Conservation (phyloP, 2,329 filamentous ascomycete species). For the Zasmidium cellare region DNA sequence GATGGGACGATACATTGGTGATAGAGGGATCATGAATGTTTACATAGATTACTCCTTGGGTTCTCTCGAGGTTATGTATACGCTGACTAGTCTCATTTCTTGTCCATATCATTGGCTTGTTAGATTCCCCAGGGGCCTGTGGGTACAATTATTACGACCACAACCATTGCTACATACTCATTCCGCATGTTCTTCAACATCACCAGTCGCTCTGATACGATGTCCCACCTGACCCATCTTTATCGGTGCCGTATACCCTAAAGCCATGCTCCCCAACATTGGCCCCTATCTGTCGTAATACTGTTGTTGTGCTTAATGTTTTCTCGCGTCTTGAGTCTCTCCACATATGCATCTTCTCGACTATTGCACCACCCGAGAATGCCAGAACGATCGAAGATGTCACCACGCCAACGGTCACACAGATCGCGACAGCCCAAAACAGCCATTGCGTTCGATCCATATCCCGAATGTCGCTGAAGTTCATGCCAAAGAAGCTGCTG, state of each 20-base stretch:
- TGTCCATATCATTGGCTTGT: too few relatives aligned
- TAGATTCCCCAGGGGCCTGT: too few relatives aligned
- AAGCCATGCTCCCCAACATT: conserved; percentile 8
- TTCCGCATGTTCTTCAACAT: not conserved
- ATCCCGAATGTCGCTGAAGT: conserved; percentile 42
- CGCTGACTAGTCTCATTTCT: too few relatives aligned
- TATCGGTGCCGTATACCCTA: conserved; percentile 15
- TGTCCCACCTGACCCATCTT: not conserved
- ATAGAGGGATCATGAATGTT: too few relatives aligned
- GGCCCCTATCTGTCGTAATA: conserved; percentile 11
- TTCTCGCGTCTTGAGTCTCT: conserved; percentile 20
- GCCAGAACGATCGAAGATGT: conserved; percentile 41
- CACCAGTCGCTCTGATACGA: too few relatives aligned
- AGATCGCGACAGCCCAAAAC: conserved; percentile 43
- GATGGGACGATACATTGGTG: too few relatives aligned
- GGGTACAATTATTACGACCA: too few relatives aligned
- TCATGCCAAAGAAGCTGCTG: conserved; percentile 47
- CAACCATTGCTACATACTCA: too few relatives aligned
- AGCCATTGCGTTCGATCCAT: conserved; percentile 40
- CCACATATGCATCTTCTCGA: conserved; percentile 40
- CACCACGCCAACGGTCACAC: conserved; percentile 41
- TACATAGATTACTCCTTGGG: too few relatives aligned
- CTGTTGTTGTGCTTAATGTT: conserved; percentile 16
- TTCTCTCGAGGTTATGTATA: too few relatives aligned
- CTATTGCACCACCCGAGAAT: conserved; percentile 41